Evolutionary conservation across 2,329 filamentous ascomycete genomes (phyloP).

Genomic region (Stenocarpella maydis): DNA sequence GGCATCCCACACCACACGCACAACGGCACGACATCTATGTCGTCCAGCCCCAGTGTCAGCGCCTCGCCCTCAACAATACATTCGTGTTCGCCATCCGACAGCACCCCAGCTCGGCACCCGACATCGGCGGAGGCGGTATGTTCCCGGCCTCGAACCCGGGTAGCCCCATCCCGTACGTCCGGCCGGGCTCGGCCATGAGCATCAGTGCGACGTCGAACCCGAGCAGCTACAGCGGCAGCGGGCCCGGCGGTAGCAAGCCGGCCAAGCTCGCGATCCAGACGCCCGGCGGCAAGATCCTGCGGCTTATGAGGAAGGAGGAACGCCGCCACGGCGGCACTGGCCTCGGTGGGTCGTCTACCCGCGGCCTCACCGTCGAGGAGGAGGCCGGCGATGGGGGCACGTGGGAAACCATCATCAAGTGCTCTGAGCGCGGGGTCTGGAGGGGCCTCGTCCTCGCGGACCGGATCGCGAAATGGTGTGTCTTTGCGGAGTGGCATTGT

Average conservation of each 20-base stretch:
- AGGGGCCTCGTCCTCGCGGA: conserved; percentile 83
- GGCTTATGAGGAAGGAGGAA: conserved; percentile 83
- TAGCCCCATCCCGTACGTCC: conserved; percentile 67
- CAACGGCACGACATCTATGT: conserved; percentile 97
- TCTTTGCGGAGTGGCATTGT: conserved; percentile 89
- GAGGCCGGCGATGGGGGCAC: conserved; percentile 73
- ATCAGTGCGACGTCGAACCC: conserved; percentile 68
- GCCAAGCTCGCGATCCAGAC: conserved; percentile 96
- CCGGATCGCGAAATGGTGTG: conserved; percentile 85
- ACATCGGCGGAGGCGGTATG: conserved; percentile 45
- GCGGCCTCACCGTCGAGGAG: conserved; percentile 51
- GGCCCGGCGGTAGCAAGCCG: conserved; percentile 75
- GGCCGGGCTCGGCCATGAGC: conserved; percentile 71
- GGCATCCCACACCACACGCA: conserved; percentile 97
- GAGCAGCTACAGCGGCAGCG: conserved; percentile 59
- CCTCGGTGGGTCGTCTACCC: conserved; percentile 45
- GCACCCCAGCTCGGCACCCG: conserved; percentile 71
- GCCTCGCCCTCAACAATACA: conserved; percentile 91
- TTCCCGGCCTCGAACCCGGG: conserved; percentile 58
- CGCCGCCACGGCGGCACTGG: conserved; percentile 61
- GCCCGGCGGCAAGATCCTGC: conserved; percentile 91
- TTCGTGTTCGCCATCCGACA: conserved; percentile 97
- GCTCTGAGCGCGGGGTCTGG: conserved; percentile 83
- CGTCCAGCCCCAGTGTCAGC: conserved; percentile 90
- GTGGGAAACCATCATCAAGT: conserved; percentile 93